Conservation (phyloP, 108 stramenopile species). For the Pelagomonas calceolata region DNA sequence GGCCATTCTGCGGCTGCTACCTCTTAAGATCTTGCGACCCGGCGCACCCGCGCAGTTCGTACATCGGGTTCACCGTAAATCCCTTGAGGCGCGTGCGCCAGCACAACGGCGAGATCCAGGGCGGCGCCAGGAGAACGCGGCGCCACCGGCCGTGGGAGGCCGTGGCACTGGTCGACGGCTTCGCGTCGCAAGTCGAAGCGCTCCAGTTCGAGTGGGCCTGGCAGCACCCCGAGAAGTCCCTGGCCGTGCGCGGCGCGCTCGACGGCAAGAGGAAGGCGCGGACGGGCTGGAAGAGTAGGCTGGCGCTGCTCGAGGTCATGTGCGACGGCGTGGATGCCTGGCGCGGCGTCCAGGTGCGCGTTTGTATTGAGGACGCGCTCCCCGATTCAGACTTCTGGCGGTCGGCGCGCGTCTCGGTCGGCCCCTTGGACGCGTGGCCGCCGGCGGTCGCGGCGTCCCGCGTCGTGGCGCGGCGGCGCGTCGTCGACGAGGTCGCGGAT, state of each 20-base stretch:
- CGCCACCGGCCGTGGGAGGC: constrained; percentile 1
- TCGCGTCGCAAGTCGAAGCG: background rate
- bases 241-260: background rate
- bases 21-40: background rate
- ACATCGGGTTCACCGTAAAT: constrained; percentile 7
- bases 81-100: constrained; percentile 3
- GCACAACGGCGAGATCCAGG: constrained; percentile 10
- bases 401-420: too few relatives aligned
- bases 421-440: too few relatives aligned
- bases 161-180: background rate
- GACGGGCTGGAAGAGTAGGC: too few relatives aligned
- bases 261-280: too few relatives aligned
- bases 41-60: background rate
- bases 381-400: too few relatives aligned
- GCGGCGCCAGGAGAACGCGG: constrained; percentile 2
- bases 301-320: too few relatives aligned
- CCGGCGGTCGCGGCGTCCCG: too few relatives aligned
- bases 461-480: too few relatives aligned
- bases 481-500: too few relatives aligned
- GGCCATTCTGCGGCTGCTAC: background rate
- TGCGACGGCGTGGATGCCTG: too few relatives aligned
- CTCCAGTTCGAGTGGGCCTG: constrained; percentile 8
- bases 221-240: background rate
- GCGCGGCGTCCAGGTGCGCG: too few relatives aligned
- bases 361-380: too few relatives aligned